A percentile compares a stretch with the other conserved stretches of the same genome.
Evolutionary conservation across 2,329 filamentous ascomycete genomes (phyloP).

Genomic region (Cercospora sp.): DNA sequence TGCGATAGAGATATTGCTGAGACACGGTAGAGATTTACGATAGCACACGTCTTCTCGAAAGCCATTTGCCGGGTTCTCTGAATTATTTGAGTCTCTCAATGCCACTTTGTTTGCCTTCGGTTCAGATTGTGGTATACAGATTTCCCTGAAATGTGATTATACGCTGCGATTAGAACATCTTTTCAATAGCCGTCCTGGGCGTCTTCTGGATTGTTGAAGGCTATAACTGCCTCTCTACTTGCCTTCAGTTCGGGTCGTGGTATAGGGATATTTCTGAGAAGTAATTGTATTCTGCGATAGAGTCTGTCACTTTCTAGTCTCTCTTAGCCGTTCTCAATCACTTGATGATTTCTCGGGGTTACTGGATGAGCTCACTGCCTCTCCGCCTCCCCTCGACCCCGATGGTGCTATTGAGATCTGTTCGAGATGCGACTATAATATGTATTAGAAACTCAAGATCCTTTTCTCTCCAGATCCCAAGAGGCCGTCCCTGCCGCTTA

Average conservation of each 20-base stretch:
- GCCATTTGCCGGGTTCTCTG: not conserved
- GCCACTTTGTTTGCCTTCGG: not conserved
- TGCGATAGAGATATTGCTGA: no score
- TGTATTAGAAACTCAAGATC: not conserved
- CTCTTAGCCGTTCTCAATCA: not conserved
- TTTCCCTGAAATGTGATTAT: not conserved
- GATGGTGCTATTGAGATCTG: not conserved
- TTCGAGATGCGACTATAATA: not conserved
- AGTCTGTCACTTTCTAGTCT: not conserved
- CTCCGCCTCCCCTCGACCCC: not conserved
- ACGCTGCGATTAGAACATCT: not conserved
- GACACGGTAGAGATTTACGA: no score
- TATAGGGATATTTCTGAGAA: not conserved
- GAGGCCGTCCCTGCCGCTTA: not conserved
- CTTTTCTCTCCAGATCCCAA: not conserved
- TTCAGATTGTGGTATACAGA: not conserved
- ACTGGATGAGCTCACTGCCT: not conserved
- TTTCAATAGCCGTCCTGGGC: not conserved
- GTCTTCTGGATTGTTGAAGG: not conserved
- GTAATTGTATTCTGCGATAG: not conserved
- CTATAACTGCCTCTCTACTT: not conserved
- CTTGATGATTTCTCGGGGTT: not conserved
- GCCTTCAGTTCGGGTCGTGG: not conserved
- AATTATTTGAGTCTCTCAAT: not conserved
- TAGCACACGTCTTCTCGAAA: no score